Evolutionary conservation across 352 stramenopile species (phyloP), one percentile per base, ranked within the genome.

Genomic region (Phytophthora cajani): DNA sequence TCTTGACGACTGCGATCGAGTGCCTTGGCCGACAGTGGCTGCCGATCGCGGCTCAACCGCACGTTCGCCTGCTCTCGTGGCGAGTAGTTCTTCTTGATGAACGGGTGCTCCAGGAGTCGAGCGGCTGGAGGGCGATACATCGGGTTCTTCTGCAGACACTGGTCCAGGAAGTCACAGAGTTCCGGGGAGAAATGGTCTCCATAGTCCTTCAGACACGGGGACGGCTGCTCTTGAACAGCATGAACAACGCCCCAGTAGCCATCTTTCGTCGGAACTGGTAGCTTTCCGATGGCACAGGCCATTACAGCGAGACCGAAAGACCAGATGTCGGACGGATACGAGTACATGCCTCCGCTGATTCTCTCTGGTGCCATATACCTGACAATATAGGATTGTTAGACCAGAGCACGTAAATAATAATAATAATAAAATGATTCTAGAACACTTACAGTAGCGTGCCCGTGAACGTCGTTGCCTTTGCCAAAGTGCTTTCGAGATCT

Each of bases 361-460:
- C 95, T 82, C 81, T 98, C 94, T 1, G 94, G 94, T 0, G 89
- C 89, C 94, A 98, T 98, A 73, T 98, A 98, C 16, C 82, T 90
- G 51, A 5, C 51, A 56, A 30, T 47, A 19, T 5, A 11, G 5
- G 54, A 49, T n/a, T 44, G 50, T 72, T 27, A 66, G 50, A 14
- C 53, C 16, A 62, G 7, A 54, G 9, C 23, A 19, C 1, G 12
- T 30, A 44, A 58, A 10, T 16, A 60, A 9, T 25, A 38, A 7
- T 4, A 23, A 27, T 27, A 27, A 27, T 27, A 27, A 61, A 50
- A 23, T 25, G 38, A n/a, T 38, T 19, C 6, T 38, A 60, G 47
- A 33, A 17, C 9, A 76, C 78, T 69, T 86, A 98, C 64, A 96
- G 67, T 21, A 97, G 77, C 7, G 95, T 98, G 40, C 95, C 94